Evolutionary conservation across 257 asterid species (phyloP), one percentile per base, ranked within the genome.

Genomic region (Solanum paucissectum): DNA sequence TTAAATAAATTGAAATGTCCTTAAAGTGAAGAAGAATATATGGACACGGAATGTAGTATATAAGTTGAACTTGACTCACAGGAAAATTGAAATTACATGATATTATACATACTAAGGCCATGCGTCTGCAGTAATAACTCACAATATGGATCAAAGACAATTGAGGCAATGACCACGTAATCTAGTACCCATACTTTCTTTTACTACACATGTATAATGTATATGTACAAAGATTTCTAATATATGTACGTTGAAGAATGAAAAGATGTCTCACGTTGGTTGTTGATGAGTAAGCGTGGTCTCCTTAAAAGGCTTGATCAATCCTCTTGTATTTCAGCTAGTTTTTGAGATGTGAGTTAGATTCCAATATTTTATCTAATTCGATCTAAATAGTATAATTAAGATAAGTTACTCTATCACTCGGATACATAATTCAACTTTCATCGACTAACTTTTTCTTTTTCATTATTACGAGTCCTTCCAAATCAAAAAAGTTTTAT

Each of bases 231-330:
- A 21, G 18, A 38, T 13, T 13, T n/a, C 62, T 42, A 13, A 42
- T n/a, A 75, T 1, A 66, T 7, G 4, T 25, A 66, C 5, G 4
- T 55, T 18, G 1, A 55, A 55, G 4, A 18, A 55, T 18, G 64
- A 55, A 55, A 55, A 55, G 3, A 18, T 2, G n/a, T 55, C 9
- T 0, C 10, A 18, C n/a, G 4, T 18, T 55, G 64, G 1, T 55
- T 6, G 4, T 55, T 55, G 64, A 55, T 14, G 64, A 18, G 64
- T 16, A 18, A 18, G 10, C 0, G 1, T 18, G 4, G 0, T 6
- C 4, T 6, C n/a, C 0, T 52, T 18, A 1, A 2, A 52, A 18
- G 0, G 3, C n/a, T 52, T 52, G n/a, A 18, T 18, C 10, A 2
- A 0, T 52, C 10, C 8, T 52, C 10, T 52, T 52, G 9, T 14